These are phyloP conservation scores for Leptographium lundbergii DNA, from an alignment of 2,329 filamentous ascomycete species.

Conservation along the genomic window DNA sequence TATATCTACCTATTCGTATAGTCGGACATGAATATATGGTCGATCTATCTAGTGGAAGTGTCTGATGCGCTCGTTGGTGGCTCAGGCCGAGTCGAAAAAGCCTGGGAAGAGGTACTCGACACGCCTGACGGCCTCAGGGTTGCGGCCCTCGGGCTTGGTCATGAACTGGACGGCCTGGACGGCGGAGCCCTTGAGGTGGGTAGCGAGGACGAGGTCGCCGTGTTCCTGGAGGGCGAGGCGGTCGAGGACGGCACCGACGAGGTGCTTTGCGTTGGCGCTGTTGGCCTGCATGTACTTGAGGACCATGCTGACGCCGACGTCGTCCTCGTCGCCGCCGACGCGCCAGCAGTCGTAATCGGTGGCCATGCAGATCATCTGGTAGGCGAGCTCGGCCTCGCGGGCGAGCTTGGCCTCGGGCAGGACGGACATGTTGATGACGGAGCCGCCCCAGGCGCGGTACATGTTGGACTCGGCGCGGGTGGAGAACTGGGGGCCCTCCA, in stretches of 20 bases:
- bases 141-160: conserved; percentile 66
- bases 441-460: conserved; percentile 88
- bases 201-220: conserved; percentile 60
- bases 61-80: too few relatives aligned
- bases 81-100: conserved; percentile 36
- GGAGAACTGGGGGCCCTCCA: conserved; percentile 98
- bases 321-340: conserved; percentile 58
- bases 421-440: conserved; percentile 96
- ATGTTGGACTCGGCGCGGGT: conserved; percentile 91
- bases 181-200: conserved; percentile 65
- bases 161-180: conserved; percentile 70
- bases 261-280: conserved; percentile 69
- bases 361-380: conserved; percentile 98
- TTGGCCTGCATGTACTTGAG: conserved; percentile 95
- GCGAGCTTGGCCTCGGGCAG: conserved; percentile 94
- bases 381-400: conserved; percentile 87
- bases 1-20: too few relatives aligned
- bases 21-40: too few relatives aligned
- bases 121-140: conserved; percentile 62
- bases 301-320: conserved; percentile 93
- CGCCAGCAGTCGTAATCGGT: conserved; percentile 99
- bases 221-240: conserved; percentile 70
- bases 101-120: conserved; percentile 80
- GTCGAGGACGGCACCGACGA: conserved; percentile 80
- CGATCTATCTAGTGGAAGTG: neutral